Conservation (phyloP, 1,284 basidiomycete species). For the Ceratobasidium theobromae region DNA sequence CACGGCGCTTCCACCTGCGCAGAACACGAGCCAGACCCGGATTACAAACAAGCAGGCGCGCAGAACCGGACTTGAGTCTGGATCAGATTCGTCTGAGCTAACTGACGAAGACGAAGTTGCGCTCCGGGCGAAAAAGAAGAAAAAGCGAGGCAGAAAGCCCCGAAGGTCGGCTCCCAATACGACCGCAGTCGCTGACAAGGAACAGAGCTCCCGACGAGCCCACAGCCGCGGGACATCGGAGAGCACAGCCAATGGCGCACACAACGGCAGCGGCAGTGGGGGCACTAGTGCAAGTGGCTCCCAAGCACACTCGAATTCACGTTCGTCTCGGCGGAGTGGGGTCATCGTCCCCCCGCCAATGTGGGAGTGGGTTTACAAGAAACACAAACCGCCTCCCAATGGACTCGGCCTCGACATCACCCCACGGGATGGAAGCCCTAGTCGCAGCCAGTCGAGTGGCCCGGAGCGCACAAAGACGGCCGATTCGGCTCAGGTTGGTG, state of each 20-base stretch:
- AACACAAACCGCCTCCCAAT: conserved; percentile 4
- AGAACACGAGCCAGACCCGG: neutral
- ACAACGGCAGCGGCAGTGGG: conserved; percentile 22
- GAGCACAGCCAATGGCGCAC: conserved; percentile 30
- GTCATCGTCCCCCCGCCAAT: conserved; percentile 22
- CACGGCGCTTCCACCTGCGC: neutral
- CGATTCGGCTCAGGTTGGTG: conserved; percentile 2
- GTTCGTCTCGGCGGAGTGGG: conserved; percentile 17
- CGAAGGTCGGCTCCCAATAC: neutral
- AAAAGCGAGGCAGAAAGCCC: neutral
- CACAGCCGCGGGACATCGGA: conserved; percentile 30
- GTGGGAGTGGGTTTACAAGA: conserved; percentile 32
- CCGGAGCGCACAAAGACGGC: conserved; percentile 4
- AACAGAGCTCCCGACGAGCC: conserved; percentile 9
- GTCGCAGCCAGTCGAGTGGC: conserved; percentile 25
- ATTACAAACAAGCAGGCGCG: conserved; percentile 24
- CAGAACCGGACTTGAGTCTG: conserved; percentile 20
- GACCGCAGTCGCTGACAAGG: neutral
- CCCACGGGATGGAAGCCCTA: conserved; percentile 16
- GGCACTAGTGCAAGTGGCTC: conserved; percentile 21
- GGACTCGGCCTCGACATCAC: conserved; percentile 20
- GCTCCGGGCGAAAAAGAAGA: conserved; percentile 8
- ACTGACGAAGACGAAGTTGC: conserved; percentile 28
- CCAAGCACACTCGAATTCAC: conserved; percentile 10
- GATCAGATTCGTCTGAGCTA: conserved; percentile 29